Base-by-base conservation (phyloP, 2,329 filamentous ascomycete genomes). In the Penicillium sp. region DNA sequence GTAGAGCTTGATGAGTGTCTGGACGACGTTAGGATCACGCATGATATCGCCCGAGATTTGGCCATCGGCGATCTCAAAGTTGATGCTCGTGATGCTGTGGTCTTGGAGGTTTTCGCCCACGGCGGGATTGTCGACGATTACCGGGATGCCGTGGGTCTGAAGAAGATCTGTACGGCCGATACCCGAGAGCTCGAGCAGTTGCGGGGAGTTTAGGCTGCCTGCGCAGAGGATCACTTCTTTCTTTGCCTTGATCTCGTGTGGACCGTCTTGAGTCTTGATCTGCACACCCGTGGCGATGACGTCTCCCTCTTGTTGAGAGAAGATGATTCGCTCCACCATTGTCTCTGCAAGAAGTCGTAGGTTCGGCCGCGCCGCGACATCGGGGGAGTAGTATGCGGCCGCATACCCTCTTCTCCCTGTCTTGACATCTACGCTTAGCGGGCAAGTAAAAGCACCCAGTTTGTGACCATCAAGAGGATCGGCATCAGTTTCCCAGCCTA, bases 121-220 rank as follows among this genome's bases (percentile, higher is more conserved):
- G 5, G 66, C 69, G 1, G 70, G 67, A 35, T 72, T 72, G 33
- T 71, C 64, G 17, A 78, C 63, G 39, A 72, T 67, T 12, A 71
- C 63, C 4, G 69, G 60, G n/a, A 79, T 69, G 1, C 67, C 67
- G 6, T 69, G 69, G 2, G 60, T 60, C 4, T 66, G 52, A 7
- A 79, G 66, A 15, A 77, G 58, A 1, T 69, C 61, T 3, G 67
- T 63, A 40, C 72, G 67, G 3, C 82, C 82, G 31, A 85, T 72
- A 0, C 82, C 82, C 0, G 80, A 83, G 2, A 83, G 68, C 56
- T 85, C 80, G 9, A 79, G 75, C 9, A 81, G 67, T 64, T 77
- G 78, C 3, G 76, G 82, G 10, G 77, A 79, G 58, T 77, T 75
- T 34, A 78, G 66, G 37, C 72, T 76, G 0, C 82, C 82, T 1